Base-by-base conservation (phyloP, 1,284 basidiomycete genomes). In the Heterobasidion occidentale region DNA sequence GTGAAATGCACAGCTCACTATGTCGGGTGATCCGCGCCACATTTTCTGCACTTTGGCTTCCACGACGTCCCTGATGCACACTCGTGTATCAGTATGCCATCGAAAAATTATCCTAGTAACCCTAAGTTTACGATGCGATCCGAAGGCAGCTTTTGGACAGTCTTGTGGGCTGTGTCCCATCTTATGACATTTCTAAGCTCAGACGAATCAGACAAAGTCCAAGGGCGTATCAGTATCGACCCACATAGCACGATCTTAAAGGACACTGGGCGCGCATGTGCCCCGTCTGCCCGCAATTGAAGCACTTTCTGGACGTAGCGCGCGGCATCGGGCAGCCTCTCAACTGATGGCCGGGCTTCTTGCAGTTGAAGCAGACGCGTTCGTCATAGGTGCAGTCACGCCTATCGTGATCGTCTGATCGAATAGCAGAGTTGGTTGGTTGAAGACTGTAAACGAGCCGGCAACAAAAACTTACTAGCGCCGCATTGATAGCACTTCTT, bases 401-500 rank as follows among this genome's bases (percentile, higher is more conserved):
- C 5, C n/a, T 35, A 9, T 42, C 44, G 38, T 55, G 54, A 3
- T 9, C 38, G 9, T 35, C 54, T 55, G n/a, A 3, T 2, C 33
- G 34, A 7, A 4, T 49, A n/a, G 5, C 12, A 33, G 33, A 36
- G 15, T 17, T 52, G n/a, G 11, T 52, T 14, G 1, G 44, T 52
- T 14, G 1, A 46, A 44, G n/a, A 7, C 14, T 0, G 19, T 9
- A 7, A 19, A 33, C 17, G 35, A 27, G 35, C 1, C 1, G 35
- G 17, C 20, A 12, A 5, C 27, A 27, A 5, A 27, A 27, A 27
- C 27, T 61, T 61, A 53, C 77, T 75, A 8, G 48, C 53, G 17
- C 53, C 53, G 35, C 53, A 54, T 36, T 27, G 33, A 14, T 35
- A 35, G 33, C 53, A 54, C 46, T 12, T 48, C 46, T 11, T 42